Conservation (phyloP, 2,329 filamentous ascomycete genomes). For the Mariannaea sp. region DNA sequence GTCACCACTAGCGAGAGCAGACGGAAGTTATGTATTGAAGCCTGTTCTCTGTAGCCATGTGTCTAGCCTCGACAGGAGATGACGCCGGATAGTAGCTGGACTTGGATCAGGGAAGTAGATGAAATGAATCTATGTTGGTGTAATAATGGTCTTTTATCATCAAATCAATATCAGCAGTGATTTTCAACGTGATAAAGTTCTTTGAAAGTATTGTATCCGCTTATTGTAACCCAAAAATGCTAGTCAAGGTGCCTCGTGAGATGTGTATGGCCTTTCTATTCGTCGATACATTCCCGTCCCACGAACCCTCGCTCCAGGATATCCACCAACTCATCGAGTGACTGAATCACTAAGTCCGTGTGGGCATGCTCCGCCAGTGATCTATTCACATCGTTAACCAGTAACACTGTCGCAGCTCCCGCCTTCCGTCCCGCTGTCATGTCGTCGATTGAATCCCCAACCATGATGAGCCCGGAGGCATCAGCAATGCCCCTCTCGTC, state of each 20-base stretch:
- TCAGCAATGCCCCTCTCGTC: conserved; percentile 41
- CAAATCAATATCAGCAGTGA: not conserved
- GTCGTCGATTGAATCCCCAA: conserved; percentile 86
- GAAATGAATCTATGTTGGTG: conserved; percentile 30
- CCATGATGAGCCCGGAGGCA: conserved; percentile 62
- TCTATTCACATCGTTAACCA: conserved; percentile 81
- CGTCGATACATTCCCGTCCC: conserved; percentile 46
- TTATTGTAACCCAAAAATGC: not conserved
- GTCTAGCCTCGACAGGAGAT: conserved; percentile 28
- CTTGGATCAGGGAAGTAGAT: conserved; percentile 34
- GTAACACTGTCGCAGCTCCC: conserved; percentile 86
- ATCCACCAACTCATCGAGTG: conserved; percentile 75
- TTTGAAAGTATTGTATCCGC: not conserved
- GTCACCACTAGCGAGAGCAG: too few species aligned
- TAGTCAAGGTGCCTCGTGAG: not conserved
- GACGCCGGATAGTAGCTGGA: conserved; percentile 26
- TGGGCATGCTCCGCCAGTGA: conserved; percentile 72
- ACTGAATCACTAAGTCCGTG: conserved; percentile 74
- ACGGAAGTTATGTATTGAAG: conserved; percentile 22
- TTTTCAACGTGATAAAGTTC: not conserved
- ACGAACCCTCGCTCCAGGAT: conserved; percentile 78
- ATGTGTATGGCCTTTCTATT: conserved; percentile 11
- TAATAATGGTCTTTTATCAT: not conserved
- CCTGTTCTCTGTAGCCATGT: conserved; percentile 26
- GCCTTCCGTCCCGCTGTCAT: conserved; percentile 85